Evolutionary conservation across 2,329 filamentous ascomycete genomes (phyloP), one percentile per base, ranked within the genome.

Genomic region (Paraphaeosphaeria minitans): DNA sequence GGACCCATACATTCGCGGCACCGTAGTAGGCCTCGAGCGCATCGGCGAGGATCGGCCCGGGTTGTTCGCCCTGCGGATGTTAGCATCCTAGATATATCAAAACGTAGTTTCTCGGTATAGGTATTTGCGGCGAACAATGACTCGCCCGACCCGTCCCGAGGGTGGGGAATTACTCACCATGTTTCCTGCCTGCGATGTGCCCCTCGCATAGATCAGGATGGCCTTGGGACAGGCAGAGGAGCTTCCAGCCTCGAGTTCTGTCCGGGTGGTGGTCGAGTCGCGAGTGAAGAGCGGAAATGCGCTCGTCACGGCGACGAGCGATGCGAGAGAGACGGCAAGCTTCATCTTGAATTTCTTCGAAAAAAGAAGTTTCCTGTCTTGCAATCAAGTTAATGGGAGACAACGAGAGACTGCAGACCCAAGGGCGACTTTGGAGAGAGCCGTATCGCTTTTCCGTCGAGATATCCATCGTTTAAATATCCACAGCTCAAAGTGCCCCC

Each of bases 171-270:
- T 12, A 53, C 61, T 19, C 65, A 71, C 69, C 69, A 74, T 67
- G 29, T 73, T 74, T 1, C 70, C 71, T 9, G 35, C 16, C 33
- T 73, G 69, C 2, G 59, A 66, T 42, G 63, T 66, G 8, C 64
- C 70, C 8, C 71, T 62, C 10, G 69, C 70, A 29, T 68, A 74
- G 49, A 72, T 71, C 56, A 72, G 62, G 45, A 73, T 73, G 0
- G 59, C 66, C 24, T 65, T 65, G 10, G 70, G 70, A 27, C 71
- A 73, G 14, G 51, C 46, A 22, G 58, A 55, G 7, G 57, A 42
- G 37, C 35, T 58, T 33, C 69, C 69, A 13, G 57, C 49, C 37
- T 70, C 66, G 29, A 73, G 70, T 13, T 73, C 69, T 22, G 61
- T 68, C 7, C 60, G 54, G 8, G 61, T 65, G 8, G 43, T 59